phyloP scores from a whole-genome alignment of 2,329 filamentous ascomycete species.

The Phialemoniopsis sp. region DNA sequence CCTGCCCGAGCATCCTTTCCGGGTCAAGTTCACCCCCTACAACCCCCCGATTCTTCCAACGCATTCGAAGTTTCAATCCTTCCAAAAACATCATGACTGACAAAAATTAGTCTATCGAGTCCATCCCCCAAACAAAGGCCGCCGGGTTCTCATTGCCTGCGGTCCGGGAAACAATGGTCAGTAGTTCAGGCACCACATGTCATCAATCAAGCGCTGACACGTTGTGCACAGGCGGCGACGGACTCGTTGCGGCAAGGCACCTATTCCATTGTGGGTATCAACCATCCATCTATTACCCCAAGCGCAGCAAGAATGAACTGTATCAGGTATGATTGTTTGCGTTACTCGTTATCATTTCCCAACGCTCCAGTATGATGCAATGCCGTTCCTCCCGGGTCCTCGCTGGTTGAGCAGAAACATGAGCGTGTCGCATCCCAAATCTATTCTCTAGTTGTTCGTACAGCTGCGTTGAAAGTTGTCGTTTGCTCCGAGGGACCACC shows the following conservation, averaged over 20 bases:
- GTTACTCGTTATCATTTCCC: conserved; percentile 1
- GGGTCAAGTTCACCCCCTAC: too few species aligned
- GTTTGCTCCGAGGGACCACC: too few species aligned
- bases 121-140: conserved; percentile 70
- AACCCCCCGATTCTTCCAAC: neutral
- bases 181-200: conserved; percentile 10
- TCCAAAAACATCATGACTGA: neutral
- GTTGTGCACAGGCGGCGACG: conserved; percentile 72
- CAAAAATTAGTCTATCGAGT: conserved; percentile 67
- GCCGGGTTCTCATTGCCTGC: conserved; percentile 79
- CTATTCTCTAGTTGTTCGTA: too few species aligned
- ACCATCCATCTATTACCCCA: conserved; percentile 88
- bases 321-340: conserved; percentile 60
- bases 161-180: conserved; percentile 74
- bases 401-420: too few species aligned
- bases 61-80: neutral
- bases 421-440: too few species aligned
- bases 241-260: conserved; percentile 89
- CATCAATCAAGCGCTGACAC: conserved; percentile 12
- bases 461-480: too few species aligned
- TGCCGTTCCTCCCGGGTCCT: too few species aligned
- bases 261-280: conserved; percentile 88
- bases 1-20: too few species aligned
- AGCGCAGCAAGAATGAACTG: conserved; percentile 83
- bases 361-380: too few species aligned